Evolutionary conservation across 2,329 filamentous ascomycete genomes (phyloP).

Genomic region (Oidium heveae): DNA sequence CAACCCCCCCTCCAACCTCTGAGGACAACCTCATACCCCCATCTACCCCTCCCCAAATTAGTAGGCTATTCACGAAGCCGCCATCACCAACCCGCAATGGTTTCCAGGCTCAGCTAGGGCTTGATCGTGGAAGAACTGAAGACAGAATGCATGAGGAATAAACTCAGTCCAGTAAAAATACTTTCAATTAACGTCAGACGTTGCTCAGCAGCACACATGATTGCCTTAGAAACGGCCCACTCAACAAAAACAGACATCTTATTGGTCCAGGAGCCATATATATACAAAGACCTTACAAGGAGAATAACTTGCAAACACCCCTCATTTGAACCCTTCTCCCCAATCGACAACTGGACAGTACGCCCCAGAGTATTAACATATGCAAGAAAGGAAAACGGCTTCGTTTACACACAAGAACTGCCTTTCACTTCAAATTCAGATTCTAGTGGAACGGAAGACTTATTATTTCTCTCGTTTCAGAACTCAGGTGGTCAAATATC

Average conservation of each 20-base stretch:
- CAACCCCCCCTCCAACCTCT: not conserved
- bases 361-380: not conserved
- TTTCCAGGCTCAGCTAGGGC: not conserved
- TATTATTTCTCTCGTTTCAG: not conserved
- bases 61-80: not conserved
- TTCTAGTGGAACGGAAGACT: not conserved
- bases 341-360: not conserved
- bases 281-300: not conserved
- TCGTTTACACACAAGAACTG: not conserved
- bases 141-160: too few relatives aligned
- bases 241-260: too few relatives aligned
- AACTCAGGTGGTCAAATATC: not conserved
- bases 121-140: too few relatives aligned
- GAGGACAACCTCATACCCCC: not conserved
- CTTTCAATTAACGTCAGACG: not conserved
- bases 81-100: not conserved
- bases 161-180: too few relatives aligned
- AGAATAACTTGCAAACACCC: not conserved
- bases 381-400: not conserved
- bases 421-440: not conserved
- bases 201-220: not conserved
- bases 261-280: too few relatives aligned
- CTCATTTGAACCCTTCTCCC: not conserved
- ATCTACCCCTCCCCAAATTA: not conserved
- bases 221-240: not conserved